Conservation (phyloP, 345 rosid genomes). For the Mercurialis annua region DNA sequence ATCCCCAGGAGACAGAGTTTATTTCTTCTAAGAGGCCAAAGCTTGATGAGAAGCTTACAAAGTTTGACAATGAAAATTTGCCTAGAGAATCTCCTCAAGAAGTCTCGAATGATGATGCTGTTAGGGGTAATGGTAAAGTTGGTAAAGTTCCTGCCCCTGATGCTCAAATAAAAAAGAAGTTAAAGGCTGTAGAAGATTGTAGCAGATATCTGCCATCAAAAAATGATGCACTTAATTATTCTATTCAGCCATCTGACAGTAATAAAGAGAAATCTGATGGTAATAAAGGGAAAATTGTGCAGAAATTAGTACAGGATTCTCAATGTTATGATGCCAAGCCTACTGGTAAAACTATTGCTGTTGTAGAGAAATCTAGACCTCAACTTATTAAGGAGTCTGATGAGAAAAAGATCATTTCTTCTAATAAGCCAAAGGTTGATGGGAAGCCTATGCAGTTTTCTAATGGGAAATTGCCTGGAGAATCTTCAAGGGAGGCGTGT, state of each 20-base stretch:
- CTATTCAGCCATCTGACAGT: too few relatives aligned
- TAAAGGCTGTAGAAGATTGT: too few relatives aligned
- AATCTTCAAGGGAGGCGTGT: slow-evolving; percentile 17
- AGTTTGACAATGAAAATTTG: slow-evolving; percentile 30
- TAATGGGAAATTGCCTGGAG: slow-evolving; percentile 29
- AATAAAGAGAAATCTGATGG: too few relatives aligned
- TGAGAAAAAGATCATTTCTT: slow-evolving; percentile 23
- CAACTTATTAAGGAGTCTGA: slow-evolving; percentile 18
- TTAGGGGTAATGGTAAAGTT: too few relatives aligned
- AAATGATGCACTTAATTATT: too few relatives aligned
- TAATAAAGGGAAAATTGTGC: too few relatives aligned
- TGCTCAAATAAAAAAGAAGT: too few relatives aligned
- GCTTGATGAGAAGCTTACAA: slow-evolving; percentile 33
- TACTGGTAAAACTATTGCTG: neutral
- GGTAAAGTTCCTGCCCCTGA: too few relatives aligned
- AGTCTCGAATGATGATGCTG: slow-evolving; percentile 26
- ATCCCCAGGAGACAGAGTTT: slow-evolving; percentile 24
- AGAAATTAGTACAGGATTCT: too few relatives aligned
- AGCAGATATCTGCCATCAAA: too few relatives aligned
- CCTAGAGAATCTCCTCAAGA: slow-evolving; percentile 20
- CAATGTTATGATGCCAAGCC: slow-evolving; percentile 8
- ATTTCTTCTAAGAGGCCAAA: slow-evolving; percentile 28
- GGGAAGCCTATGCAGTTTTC: slow-evolving; percentile 28
- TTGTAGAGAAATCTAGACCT: slow-evolving; percentile 25
- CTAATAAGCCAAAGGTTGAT: slow-evolving; percentile 35